Evolutionary conservation across 2,329 filamentous ascomycete species (phyloP), one percentile per base, ranked within the genome.

Genomic region (Aspergillus nomiae): DNA sequence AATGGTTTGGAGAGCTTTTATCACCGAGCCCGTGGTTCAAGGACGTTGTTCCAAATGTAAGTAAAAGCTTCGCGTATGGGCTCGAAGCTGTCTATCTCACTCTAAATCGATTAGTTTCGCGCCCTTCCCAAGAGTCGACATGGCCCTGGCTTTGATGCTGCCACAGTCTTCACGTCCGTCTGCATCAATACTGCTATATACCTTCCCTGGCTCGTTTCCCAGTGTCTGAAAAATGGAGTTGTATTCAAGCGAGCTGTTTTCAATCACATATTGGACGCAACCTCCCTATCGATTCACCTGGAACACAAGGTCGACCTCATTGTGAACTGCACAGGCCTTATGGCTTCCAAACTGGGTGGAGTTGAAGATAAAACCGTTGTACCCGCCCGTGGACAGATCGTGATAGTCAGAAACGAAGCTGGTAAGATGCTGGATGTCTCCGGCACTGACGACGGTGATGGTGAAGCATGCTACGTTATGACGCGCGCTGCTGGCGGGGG

Each of bases 141-240:
- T 1, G 86, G 87, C 0, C 69, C 79, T 0, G 90, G 86, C n/a
- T 85, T 89, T 60, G 88, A 92, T 62, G 89, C 88, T 5, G 92
- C 88, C 30, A 90, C 86, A 54, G 82, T 84, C 62, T 96, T 94
- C 77, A 92, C 87, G 7, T 93, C 90, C 0, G 88, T 96, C 50
- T 97, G 92, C 79, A 93, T 97, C 74, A 97, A 97, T 78, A 91
- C 91, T 0, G 87, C 90, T 57, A 80, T 96, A 61, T 97, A 96
- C 78, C 87, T 97, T 4, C 87, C 91, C 3, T 97, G 90, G 87
- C 87, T 97, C 0, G 81, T 90, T 0, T 89, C 90, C 0, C 89
- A 94, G 78, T 95, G 92, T 75, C 83, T 90, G 30, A 86, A 86
- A 68, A 86, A 87, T 59, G 90, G 91, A 24, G 90, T 91, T 11